Conservation (phyloP, 1,284 basidiomycete genomes). For the Pseudozyma hubeiensis region DNA sequence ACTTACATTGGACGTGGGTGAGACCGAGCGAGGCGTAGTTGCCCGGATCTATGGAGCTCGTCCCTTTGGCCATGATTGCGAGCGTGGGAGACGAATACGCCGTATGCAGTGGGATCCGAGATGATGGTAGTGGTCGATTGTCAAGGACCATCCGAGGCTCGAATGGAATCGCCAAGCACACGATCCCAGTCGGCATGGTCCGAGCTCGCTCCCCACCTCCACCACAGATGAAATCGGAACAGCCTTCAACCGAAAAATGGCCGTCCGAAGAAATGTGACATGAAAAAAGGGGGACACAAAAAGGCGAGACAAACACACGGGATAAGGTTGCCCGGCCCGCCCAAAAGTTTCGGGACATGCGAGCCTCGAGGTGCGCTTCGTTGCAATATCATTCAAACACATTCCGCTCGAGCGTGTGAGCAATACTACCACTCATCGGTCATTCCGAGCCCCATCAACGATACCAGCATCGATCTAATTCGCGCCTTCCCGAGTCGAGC, state of each 20-base stretch:
- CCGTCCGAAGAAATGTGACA: slow-evolving; percentile 5
- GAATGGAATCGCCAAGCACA: no score
- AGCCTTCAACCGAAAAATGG: background rate
- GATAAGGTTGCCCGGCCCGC: background rate
- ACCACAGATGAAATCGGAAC: slow-evolving; percentile 1
- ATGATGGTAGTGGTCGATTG: background rate
- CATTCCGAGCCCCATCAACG: background rate
- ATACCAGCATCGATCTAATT: background rate
- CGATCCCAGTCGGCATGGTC: slow-evolving; percentile 13
- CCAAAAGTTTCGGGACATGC: slow-evolving; percentile 7
- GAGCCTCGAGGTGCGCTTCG: slow-evolving; percentile 6
- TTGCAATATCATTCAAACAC: background rate
- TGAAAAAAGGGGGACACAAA: slow-evolving; percentile 4
- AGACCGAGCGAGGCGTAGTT: slow-evolving; percentile 58
- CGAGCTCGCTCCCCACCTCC: slow-evolving; percentile 19
- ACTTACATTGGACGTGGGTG: slow-evolving; percentile 59
- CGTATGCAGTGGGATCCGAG: background rate
- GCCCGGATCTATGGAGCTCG: slow-evolving; percentile 53
- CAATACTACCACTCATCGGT: background rate
- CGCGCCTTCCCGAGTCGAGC: background rate
- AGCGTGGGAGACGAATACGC: background rate
- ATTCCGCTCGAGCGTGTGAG: no score
- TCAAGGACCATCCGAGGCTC: no score
- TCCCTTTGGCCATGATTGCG: slow-evolving; percentile 30
- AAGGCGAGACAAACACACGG: background rate